Percentiles rank a stretch among this genome's conserved stretches.
Conservation (phyloP, 2,329 filamentous ascomycete genomes). For the Sordariomycetes sp. region DNA sequence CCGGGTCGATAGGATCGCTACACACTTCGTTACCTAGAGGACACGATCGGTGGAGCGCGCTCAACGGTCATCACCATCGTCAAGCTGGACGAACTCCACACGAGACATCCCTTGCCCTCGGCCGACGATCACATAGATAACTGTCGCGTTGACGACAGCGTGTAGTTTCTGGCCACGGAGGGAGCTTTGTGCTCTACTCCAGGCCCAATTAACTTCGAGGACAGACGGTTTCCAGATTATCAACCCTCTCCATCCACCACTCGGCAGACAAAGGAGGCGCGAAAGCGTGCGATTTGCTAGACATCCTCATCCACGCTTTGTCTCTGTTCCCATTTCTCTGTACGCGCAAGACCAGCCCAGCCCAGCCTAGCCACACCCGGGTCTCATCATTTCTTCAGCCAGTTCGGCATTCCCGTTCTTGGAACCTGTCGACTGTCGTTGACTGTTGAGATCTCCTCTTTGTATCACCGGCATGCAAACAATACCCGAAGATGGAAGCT, state of each 20-base stretch:
- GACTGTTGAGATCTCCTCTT: background rate
- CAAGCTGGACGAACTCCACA: background rate
- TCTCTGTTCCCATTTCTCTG: background rate
- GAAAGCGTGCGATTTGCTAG: background rate
- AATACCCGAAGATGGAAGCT: constrained; percentile 33
- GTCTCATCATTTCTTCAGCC: background rate
- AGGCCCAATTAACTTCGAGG: background rate
- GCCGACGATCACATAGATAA: background rate
- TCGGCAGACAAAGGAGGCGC: background rate
- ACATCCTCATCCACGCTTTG: background rate
- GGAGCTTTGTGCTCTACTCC: constrained; percentile 6
- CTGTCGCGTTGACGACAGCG: background rate
- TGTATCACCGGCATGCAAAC: constrained; percentile 5
- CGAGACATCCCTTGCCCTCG: background rate
- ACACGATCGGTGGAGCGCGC: background rate
- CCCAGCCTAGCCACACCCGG: background rate
- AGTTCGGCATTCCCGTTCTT: background rate
- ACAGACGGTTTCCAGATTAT: background rate
- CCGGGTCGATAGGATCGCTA: background rate
- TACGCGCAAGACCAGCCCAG: background rate
- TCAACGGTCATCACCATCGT: background rate
- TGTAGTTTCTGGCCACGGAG: constrained; percentile 1
- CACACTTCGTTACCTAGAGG: background rate
- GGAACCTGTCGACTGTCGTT: background rate
- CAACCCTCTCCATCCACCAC: background rate